phyloP scores from a whole-genome alignment of 345 rosid genomes.

The Eucalyptus sp. region DNA sequence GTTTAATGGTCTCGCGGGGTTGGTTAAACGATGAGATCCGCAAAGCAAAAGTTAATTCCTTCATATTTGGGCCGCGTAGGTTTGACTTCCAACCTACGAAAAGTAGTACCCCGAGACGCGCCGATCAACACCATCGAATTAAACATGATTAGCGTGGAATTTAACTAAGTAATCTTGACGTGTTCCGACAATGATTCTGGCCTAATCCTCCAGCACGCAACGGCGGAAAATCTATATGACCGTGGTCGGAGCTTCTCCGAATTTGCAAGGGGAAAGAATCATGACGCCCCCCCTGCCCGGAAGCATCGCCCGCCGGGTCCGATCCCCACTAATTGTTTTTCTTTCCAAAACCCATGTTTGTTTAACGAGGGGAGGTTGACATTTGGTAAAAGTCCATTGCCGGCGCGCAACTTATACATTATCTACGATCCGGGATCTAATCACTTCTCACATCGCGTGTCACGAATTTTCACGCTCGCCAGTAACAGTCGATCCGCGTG shows the following conservation, averaged over 20 bases:
- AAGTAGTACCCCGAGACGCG: neutral
- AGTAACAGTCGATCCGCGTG: neutral
- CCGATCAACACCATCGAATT: neutral
- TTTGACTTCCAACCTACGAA: neutral
- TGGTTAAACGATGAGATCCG: neutral
- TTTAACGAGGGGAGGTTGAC: neutral
- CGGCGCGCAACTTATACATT: neutral
- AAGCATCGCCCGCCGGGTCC: neutral
- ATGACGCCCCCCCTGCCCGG: neutral
- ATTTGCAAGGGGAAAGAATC: neutral
- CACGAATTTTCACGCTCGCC: neutral
- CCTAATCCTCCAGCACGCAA: neutral
- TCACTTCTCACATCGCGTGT: neutral
- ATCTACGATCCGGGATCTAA: neutral
- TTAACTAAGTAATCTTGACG: neutral
- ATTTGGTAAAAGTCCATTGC: neutral
- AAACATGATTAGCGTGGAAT: neutral
- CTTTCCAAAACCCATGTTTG: neutral
- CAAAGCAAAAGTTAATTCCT: neutral
- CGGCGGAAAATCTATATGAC: neutral
- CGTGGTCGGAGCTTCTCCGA: neutral
- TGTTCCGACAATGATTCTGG: neutral
- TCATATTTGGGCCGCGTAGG: neutral
- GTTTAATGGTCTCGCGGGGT: neutral
- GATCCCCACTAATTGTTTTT: neutral